These are phyloP conservation scores for Fomes fomentarius DNA, from an alignment of 1,284 basidiomycete species.

Conservation along the genomic window DNA sequence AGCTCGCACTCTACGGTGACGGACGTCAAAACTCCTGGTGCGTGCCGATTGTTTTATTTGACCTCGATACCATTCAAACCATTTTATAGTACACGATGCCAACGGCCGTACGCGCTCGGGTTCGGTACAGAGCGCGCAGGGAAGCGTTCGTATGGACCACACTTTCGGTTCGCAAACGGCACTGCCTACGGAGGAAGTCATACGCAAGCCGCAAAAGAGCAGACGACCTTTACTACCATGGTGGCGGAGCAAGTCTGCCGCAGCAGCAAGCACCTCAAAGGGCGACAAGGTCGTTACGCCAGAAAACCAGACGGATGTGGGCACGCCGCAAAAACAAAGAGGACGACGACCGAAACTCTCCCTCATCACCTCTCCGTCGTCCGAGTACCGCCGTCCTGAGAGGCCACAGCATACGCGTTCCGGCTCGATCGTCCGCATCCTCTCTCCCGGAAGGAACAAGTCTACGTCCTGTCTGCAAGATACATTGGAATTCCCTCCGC, in stretches of 20 bases:
- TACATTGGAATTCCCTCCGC: not conserved
- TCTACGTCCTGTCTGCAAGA: not conserved
- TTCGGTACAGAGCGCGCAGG: slow-evolving; percentile 13
- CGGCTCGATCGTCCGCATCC: slow-evolving; percentile 9
- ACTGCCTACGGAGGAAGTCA: slow-evolving; percentile 32
- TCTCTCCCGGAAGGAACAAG: slow-evolving; percentile 1
- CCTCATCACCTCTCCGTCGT: slow-evolving; percentile 11
- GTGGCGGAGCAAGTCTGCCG: slow-evolving; percentile 13
- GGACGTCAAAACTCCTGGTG: not conserved
- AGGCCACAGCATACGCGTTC: slow-evolving; percentile 3
- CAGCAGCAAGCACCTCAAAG: not conserved
- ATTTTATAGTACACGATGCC: not conserved
- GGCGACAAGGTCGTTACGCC: slow-evolving; percentile 6
- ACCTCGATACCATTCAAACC: not conserved
- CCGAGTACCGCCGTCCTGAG: not conserved
- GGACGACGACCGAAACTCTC: slow-evolving; percentile 16
- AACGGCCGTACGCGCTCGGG: slow-evolving; percentile 12
- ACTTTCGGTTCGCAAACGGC: slow-evolving; percentile 33
- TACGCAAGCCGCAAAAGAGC: slow-evolving; percentile 22
- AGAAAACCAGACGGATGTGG: not conserved
- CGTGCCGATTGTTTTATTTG: not conserved
- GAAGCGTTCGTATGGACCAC: slow-evolving; percentile 29
- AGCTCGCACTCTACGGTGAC: not conserved
- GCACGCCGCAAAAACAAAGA: slow-evolving; percentile 1
- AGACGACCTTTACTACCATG: slow-evolving; percentile 15